A percentile compares a stretch with the other conserved stretches of the same genome.
These are phyloP conservation scores for Jatropha curcas DNA, from an alignment of 345 rosid species.

Conservation along the genomic window DNA sequence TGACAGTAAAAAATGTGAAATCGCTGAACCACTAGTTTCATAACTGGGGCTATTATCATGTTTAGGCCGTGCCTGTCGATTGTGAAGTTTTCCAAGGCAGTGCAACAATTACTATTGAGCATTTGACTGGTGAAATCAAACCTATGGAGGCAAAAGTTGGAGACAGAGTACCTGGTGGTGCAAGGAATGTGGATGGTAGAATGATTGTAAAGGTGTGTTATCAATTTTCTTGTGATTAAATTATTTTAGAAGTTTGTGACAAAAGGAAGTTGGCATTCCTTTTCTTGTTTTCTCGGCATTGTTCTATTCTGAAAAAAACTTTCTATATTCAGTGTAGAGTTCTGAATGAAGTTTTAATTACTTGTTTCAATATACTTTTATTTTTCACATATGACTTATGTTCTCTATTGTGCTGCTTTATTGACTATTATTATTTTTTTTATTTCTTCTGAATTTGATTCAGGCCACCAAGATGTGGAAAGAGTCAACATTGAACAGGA, in stretches of 20 bases:
- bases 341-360: not conserved
- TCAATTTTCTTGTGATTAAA: conserved; percentile 10
- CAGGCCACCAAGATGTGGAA: conserved; percentile 89
- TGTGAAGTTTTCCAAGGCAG: conserved; percentile 85
- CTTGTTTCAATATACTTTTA: not conserved
- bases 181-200: conserved; percentile 95
- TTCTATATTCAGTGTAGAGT: conserved; percentile 5
- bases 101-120: conserved; percentile 95
- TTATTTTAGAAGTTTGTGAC: conserved; percentile 1
- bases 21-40: conserved; percentile 3
- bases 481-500: conserved; percentile 83
- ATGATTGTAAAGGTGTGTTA: conserved; percentile 79
- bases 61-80: conserved; percentile 89
- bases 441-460: conserved; percentile 20
- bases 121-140: conserved; percentile 93
- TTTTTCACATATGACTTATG: conserved; percentile 6
- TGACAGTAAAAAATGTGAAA: not conserved
- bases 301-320: conserved; percentile 8
- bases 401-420: conserved; percentile 14
- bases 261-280: conserved; percentile 3
- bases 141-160: conserved; percentile 88
- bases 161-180: conserved; percentile 92
- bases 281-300: conserved; percentile 5
- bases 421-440: conserved; percentile 1
- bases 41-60: conserved; percentile 18